Conservation (phyloP, 805 yeast genomes). For the Ogataea degrootiae region DNA sequence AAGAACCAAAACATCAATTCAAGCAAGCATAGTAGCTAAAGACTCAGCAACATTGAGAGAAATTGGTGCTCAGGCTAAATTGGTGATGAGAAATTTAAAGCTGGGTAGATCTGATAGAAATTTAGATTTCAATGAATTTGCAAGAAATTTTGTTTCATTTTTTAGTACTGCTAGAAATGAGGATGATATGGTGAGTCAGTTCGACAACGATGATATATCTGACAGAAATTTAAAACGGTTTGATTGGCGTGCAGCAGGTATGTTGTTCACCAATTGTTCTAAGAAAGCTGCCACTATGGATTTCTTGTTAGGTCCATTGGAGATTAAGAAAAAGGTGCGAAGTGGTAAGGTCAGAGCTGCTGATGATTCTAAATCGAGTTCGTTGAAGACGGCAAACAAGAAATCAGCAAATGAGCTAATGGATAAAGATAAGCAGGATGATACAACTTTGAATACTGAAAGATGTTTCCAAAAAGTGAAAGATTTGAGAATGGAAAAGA, state of each 20-base stretch:
- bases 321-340: constrained; percentile 49
- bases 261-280: constrained; percentile 43
- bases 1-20: constrained; percentile 32
- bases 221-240: constrained; percentile 30
- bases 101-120: constrained; percentile 52
- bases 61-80: constrained; percentile 57
- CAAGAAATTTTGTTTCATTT: constrained; percentile 34
- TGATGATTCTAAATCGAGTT: constrained; percentile 37
- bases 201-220: constrained; percentile 7
- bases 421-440: constrained; percentile 43
- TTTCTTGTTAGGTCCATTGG: constrained; percentile 69
- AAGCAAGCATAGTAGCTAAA: constrained; percentile 44
- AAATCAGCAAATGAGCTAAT: constrained; percentile 49
- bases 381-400: constrained; percentile 46
- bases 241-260: constrained; percentile 59
- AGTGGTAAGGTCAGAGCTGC: constrained; percentile 31
- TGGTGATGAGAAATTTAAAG: constrained; percentile 57
- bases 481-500: constrained; percentile 32
- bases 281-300: constrained; percentile 46
- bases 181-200: constrained; percentile 15
- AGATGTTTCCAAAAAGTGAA: constrained; percentile 36
- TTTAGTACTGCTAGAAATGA: constrained; percentile 24
- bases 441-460: constrained; percentile 60
- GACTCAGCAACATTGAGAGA: constrained; percentile 63
- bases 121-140: constrained; percentile 44